These are phyloP conservation scores for Gyromitra esculenta DNA, from an alignment of 2,329 filamentous ascomycete genomes.

Conservation along the genomic window DNA sequence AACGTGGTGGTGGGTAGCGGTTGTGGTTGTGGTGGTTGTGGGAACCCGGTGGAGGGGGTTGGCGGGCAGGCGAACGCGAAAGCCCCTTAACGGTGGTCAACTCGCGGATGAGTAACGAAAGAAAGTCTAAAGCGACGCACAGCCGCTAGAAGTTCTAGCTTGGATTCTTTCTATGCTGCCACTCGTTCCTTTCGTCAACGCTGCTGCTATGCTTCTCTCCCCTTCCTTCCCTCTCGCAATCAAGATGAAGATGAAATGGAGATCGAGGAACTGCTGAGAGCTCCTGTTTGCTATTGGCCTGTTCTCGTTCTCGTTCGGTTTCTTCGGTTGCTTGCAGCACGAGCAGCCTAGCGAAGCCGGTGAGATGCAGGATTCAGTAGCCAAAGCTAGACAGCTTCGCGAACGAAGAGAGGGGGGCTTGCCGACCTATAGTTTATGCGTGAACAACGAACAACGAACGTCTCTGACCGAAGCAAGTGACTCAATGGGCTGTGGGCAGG, in stretches of 20 bases:
- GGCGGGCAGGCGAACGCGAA: conserved; percentile 46
- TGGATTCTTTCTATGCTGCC: conserved; percentile 23
- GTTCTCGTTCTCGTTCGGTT: not conserved
- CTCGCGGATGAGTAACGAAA: conserved; percentile 40
- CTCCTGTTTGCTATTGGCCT: conserved; percentile 20
- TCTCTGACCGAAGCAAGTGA: conserved; percentile 24
- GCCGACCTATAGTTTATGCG: conserved; percentile 46
- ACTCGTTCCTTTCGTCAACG: conserved; percentile 16
- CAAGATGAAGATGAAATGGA: not conserved
- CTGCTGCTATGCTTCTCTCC: conserved; percentile 26
- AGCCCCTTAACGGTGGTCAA: conserved; percentile 50
- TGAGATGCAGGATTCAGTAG: conserved; percentile 40
- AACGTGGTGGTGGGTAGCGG: conserved; percentile 15
- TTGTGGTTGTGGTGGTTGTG: not conserved
- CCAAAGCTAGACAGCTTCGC: conserved; percentile 34
- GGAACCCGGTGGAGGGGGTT: conserved; percentile 39
- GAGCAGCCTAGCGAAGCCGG: conserved; percentile 33
- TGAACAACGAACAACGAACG: conserved; percentile 37
- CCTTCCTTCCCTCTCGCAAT: conserved; percentile 2
- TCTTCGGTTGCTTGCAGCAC: conserved; percentile 40
- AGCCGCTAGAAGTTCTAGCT: conserved; percentile 31
- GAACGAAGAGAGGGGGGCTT: conserved; percentile 30
- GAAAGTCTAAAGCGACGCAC: conserved; percentile 11
- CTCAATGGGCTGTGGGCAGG: conserved; percentile 13
- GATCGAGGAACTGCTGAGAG: conserved; percentile 23